Evolutionary conservation across 371 early-diverging fungal species (phyloP).

Genomic region (Funneliformis caledonium): DNA sequence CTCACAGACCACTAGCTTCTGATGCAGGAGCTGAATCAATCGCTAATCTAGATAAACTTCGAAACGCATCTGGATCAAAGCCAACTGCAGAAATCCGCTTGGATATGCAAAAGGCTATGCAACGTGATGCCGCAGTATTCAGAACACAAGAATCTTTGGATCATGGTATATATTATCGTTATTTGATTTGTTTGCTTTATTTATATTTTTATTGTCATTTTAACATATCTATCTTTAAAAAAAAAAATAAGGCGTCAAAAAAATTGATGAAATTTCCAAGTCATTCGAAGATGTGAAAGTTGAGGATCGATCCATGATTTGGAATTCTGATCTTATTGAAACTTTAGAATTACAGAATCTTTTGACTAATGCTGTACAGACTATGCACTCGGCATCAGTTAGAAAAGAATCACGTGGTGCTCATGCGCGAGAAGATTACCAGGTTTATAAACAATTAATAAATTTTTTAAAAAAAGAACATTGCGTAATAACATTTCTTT

Average conservation of each 20-base stretch:
- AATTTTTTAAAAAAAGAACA: not conserved
- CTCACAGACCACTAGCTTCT: slow-evolving; percentile 80
- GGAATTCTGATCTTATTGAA: slow-evolving; percentile 97
- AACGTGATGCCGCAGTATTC: slow-evolving; percentile 97
- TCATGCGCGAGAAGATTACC: slow-evolving; percentile 95
- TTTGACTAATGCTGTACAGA: slow-evolving; percentile 95
- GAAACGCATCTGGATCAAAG: slow-evolving; percentile 79
- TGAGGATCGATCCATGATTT: slow-evolving; percentile 93
- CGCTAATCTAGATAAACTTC: slow-evolving; percentile 91
- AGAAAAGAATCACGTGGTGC: slow-evolving; percentile 98
- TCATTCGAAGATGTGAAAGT: slow-evolving; percentile 85
- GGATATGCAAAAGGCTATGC: slow-evolving; percentile 98
- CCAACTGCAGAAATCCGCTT: slow-evolving; percentile 90
- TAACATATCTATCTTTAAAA: not conserved
- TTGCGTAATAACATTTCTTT: not conserved
- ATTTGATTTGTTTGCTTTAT: not conserved
- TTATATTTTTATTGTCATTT: not conserved
- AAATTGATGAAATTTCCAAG: slow-evolving; percentile 85
- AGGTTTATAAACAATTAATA: slow-evolving; percentile 44
- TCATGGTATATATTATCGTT: slow-evolving; percentile 60
- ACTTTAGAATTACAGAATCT: slow-evolving; percentile 97
- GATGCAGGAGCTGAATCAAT: slow-evolving; percentile 89
- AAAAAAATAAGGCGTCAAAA: slow-evolving; percentile 57
- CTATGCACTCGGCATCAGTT: slow-evolving; percentile 94
- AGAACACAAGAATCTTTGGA: slow-evolving; percentile 90